These are phyloP conservation scores for Suillus spraguei DNA, from an alignment of 768 basidiomycete species.

Conservation along the genomic window DNA sequence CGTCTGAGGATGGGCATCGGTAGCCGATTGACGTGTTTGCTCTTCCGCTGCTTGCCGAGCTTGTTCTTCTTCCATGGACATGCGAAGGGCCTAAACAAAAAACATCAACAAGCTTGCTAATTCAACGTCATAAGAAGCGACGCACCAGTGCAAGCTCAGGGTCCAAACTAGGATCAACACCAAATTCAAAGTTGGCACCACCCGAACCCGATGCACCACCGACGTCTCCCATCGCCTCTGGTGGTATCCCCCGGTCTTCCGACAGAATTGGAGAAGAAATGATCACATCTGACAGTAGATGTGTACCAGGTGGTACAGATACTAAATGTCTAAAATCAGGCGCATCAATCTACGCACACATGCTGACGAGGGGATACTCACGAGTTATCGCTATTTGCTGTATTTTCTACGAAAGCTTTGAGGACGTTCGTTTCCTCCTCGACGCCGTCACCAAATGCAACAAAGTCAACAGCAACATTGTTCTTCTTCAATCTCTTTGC, in stretches of 20 bases:
- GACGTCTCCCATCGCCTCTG: conserved; percentile 53
- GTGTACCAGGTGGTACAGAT: conserved; percentile 72
- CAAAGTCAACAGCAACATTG: conserved; percentile 92
- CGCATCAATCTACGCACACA: conserved; percentile 6
- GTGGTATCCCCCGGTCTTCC: conserved; percentile 76
- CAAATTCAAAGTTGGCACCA: conserved; percentile 75
- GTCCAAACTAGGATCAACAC: conserved; percentile 93
- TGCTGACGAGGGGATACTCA: conserved; percentile 39
- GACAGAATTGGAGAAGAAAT: conserved; percentile 82
- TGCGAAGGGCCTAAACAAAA: conserved; percentile 76
- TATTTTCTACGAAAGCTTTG: conserved; percentile 80
- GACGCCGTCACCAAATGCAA: conserved; percentile 89
- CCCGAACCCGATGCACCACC: conserved; percentile 52
- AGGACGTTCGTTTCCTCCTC: conserved; percentile 76
- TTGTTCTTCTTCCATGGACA: conserved; percentile 96
- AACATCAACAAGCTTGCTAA: conserved; percentile 6
- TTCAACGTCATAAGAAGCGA: conserved; percentile 11
- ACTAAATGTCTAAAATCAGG: conserved; percentile 69
- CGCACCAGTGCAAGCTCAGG: conserved; percentile 95
- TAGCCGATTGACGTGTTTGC: conserved; percentile 32
- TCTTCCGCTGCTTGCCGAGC: conserved; percentile 66
- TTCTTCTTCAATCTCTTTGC: conserved; percentile 99
- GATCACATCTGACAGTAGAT: conserved; percentile 82
- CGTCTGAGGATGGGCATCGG: conserved; percentile 25
- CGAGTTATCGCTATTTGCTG: conserved; percentile 85